Percentiles rank a stretch among this genome's conserved stretches.
These are phyloP conservation scores for Novakomyces olei DNA, from an alignment of 805 yeast species.

Conservation along the genomic window DNA sequence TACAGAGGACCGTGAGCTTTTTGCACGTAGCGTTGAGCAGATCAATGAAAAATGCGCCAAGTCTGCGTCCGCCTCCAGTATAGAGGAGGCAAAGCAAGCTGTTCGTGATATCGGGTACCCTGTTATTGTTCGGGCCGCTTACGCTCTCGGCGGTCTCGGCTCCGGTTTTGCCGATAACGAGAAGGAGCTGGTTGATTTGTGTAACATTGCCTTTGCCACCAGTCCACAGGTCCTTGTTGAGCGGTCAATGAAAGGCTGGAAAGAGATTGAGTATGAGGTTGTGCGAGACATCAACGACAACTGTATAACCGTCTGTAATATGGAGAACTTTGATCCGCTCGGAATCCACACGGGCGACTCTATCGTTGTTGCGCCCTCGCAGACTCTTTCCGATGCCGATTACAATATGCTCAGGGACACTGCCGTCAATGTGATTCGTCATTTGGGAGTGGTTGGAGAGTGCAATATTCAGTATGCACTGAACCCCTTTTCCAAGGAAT, in stretches of 20 bases:
- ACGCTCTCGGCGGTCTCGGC: constrained; percentile 92
- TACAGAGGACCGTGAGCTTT: constrained; percentile 93
- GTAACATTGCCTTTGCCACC: constrained; percentile 80
- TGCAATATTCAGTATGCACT: constrained; percentile 95
- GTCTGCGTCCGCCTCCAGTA: constrained; percentile 61
- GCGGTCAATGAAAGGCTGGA: constrained; percentile 88
- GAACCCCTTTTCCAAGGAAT: constrained; percentile 87
- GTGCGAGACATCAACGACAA: constrained; percentile 90
- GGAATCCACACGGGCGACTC: constrained; percentile 99
- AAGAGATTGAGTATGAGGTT: constrained; percentile 95
- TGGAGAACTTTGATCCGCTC: constrained; percentile 96
- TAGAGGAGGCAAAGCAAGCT: constrained; percentile 66
- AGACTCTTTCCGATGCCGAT: constrained; percentile 89
- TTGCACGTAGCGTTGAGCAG: constrained; percentile 84
- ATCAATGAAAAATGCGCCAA: constrained; percentile 89
- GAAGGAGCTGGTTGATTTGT: constrained; percentile 55
- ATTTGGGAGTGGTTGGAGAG: constrained; percentile 96
- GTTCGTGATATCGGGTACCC: constrained; percentile 82
- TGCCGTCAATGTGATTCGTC: constrained; percentile 92
- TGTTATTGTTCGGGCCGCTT: constrained; percentile 91
- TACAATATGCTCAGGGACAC: constrained; percentile 95
- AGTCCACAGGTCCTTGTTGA: constrained; percentile 93
- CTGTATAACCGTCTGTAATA: constrained; percentile 96
- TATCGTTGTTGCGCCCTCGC: constrained; percentile 96
- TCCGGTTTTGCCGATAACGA: constrained; percentile 92